These are phyloP conservation scores for Hylodesmum podocarpum DNA, from an alignment of 306 rosid species.

Conservation along the genomic window DNA sequence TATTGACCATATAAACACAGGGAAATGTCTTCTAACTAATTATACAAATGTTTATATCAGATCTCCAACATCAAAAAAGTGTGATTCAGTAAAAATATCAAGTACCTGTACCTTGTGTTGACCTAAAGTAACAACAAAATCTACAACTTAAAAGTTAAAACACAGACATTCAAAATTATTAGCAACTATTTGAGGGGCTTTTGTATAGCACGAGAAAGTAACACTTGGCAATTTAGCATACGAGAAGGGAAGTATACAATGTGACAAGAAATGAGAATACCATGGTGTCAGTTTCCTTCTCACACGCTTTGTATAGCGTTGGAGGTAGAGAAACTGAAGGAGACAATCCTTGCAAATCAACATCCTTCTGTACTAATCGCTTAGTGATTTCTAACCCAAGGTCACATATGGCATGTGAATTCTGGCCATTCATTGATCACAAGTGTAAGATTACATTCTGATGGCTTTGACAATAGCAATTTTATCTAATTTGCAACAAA, in stretches of 20 bases:
- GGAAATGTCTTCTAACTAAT: constrained; percentile 19
- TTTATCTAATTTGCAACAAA: background rate
- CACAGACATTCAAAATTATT: constrained; percentile 21
- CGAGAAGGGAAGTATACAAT: constrained; percentile 15
- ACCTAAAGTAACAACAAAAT: constrained; percentile 11
- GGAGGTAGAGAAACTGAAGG: constrained; percentile 62
- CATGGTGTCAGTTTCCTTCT: constrained; percentile 64
- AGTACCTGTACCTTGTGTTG: constrained; percentile 1
- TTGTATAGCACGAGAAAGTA: constrained; percentile 9
- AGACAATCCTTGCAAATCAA: constrained; percentile 55
- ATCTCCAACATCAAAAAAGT: constrained; percentile 14
- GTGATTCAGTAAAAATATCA: constrained; percentile 24
- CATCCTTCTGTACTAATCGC: constrained; percentile 58
- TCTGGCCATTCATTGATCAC: constrained; percentile 60
- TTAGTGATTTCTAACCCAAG: constrained; percentile 85
- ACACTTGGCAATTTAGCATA: constrained; percentile 17
- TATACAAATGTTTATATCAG: background rate
- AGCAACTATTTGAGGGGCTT: background rate
- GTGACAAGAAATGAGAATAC: constrained; percentile 49
- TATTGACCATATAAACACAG: constrained; percentile 6
- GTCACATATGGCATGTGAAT: constrained; percentile 90
- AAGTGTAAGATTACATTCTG: constrained; percentile 33
- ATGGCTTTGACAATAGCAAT: constrained; percentile 8
- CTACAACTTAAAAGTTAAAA: constrained; percentile 5
- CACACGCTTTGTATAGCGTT: constrained; percentile 64